Conservation (phyloP, 257 asterid genomes). For the Vinca minor region DNA sequence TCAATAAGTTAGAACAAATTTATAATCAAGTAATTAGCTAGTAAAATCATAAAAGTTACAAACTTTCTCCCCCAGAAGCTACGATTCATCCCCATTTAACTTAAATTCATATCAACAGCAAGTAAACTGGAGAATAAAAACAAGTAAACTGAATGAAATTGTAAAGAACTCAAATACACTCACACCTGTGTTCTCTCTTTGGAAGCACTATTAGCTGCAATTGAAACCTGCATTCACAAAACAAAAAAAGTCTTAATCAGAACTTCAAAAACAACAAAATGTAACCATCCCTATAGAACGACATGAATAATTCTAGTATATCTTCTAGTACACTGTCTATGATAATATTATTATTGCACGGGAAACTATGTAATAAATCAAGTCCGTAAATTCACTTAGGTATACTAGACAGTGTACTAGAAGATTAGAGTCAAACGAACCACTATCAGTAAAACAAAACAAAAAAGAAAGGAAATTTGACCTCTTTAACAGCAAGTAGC, state of each 20-base stretch:
- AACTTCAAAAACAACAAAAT: not conserved
- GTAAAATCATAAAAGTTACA: not conserved
- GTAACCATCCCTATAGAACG: not conserved
- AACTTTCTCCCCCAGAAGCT: not conserved
- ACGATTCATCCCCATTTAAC: not conserved
- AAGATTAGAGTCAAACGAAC: too few species aligned
- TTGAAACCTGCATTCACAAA: constrained; percentile 52
- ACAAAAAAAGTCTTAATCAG: constrained; percentile 3
- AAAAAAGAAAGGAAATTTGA: constrained; percentile 10
- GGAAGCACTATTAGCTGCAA: constrained; percentile 53
- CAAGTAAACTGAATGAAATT: not conserved
- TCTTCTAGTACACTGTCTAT: too few species aligned
- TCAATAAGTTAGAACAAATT: not conserved
- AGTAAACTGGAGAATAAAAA: not conserved
- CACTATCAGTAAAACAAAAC: constrained; percentile 3
- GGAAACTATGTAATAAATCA: too few species aligned
- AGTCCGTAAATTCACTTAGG: too few species aligned
- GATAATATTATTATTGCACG: too few species aligned
- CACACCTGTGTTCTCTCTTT: constrained; percentile 66
- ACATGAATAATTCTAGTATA: too few species aligned
- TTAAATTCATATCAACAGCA: not conserved
- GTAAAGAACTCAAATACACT: constrained; percentile 14
- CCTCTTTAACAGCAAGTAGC: constrained; percentile 90
- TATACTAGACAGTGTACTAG: too few species aligned
- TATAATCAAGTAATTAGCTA: too few species aligned